Base-by-base conservation (phyloP, 176 grass and related monocot genomes). In the Cenchrus americanus region DNA sequence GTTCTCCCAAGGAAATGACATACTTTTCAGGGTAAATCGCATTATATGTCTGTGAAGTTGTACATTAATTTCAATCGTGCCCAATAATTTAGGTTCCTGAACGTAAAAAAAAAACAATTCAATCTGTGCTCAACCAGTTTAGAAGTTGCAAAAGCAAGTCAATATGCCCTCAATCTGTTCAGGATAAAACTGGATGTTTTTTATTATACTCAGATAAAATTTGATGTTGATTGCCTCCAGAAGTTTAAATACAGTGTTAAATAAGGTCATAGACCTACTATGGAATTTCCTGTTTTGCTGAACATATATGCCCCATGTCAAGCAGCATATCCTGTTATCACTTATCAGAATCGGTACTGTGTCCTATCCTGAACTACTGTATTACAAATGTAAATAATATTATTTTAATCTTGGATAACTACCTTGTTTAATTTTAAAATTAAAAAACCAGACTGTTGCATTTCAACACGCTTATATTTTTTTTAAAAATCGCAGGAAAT, bases 401-500 rank as follows among this genome's bases (percentile, higher is more conserved):
- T n/a, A 18, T 76, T 21, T 60, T 76, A 3, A 27, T 72, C 26
- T 74, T 60, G 43, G 10, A 23, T 23, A 55, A 22, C 43, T 42
- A 23, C 10, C 12, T 59, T 19, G 23, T 22, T 40, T 7, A 9
- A 40, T 30, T 30, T 30, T 30, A 30, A 30, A 30, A 30, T 30
- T 30, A 30, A 30, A 30, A 30, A 30, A 30, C 27, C 27, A 30
- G 27, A 30, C 27, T n/a, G 68, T 7, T 8, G 42, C 34, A 10
- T 59, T 72, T 23, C 42, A 24, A 51, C 2, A 5, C 14, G 48
- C 26, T 83, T 34, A 3, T 10, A 30, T 37, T 17, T 64, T 18
- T 23, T 9, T 69, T 14, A 30, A 30, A 26, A 21, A 42, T 22
- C 47, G n/a, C 66, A 99, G 97, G 97, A 99, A 77, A 99, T 99